Evolutionary conservation across 176 grass and related monocot genomes (phyloP), one percentile per base, ranked within the genome.

Genomic region (Oryza australiensis): DNA sequence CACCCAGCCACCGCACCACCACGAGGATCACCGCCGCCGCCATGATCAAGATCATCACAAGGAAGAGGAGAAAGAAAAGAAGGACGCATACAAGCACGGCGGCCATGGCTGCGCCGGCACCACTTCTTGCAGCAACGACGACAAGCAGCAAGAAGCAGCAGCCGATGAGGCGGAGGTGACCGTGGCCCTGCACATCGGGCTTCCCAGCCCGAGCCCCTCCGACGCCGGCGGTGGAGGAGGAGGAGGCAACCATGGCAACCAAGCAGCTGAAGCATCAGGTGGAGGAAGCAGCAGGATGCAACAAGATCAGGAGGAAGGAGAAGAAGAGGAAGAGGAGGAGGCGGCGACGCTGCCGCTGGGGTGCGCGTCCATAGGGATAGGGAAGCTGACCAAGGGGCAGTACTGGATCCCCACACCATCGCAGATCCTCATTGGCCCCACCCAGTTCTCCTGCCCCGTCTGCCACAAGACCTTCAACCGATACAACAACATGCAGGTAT

Each of bases 401-500:
- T 94, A 94, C 77, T 94, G 93, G 93, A 94, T 94, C 75, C 93
- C 93, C 70, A 94, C 93, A 1, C 93, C 89, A 5, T 94, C 93
- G 34, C 93, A 94, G 87, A 94, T 94, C 87, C 93, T 94, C 84
- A 94, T 94, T 78, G 93, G 93, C 3, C 93, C 93, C 41, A 94
- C 89, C 26, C 93, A 94, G 87, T 94, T 94, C 85, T 92, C 93
- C 10, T 94, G 93, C 84, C 89, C 93, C 64, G 89, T 94, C 48
- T 94, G 93, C 93, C 71, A 71, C 89, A 94, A 94, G 77, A 94
- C 89, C 79, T 94, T 94, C 89, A 94, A 92, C 79, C 67, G 93
- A 88, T 94, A 94, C 93, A 94, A 94, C 87, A 94, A 94, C 82
- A 94, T 94, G 93, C 93, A 94, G 87, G 93, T 94, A n/a, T 35